Base-by-base conservation (phyloP, 2,329 filamentous ascomycete species). In the Aplosporella prunicola region DNA sequence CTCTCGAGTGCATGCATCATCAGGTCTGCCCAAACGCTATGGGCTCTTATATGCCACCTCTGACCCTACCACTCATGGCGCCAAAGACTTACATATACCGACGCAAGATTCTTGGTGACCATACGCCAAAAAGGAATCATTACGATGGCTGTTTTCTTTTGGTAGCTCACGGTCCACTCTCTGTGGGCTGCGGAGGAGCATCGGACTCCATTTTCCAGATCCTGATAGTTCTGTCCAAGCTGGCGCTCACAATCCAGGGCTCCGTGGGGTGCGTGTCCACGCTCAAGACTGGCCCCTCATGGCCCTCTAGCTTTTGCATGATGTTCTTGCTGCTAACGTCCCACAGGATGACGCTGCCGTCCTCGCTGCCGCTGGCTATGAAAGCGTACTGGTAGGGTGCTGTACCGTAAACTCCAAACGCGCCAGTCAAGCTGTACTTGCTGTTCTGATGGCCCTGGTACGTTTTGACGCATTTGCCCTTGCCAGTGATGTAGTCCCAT, bases 401-500 rank as follows among this genome's bases (percentile, higher is more conserved):
- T 28, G 61, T 50, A 0, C 67, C 66, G 45, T 81, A 80, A 1
- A 75, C 70, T 9, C 85, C 88, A 53, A 96, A 95, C 26, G 80
- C 80, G 4, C 87, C 85, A 3, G 76, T 76, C n/a, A 96, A 71
- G 46, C 85, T 89, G 61, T 82, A 96, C 43, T 80, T 80, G 38
- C 76, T 71, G 57, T 98, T 98, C 38, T 68, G 64, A 53, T 96
- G 91, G 0, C 91, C 91, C 57, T 95, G 87, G 60, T 96, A 98
- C 10, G 91, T 98, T 69, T 98, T 98, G 52, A 94, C 81, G 49
- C 91, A 91, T 18, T 79, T 78, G 6, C 89, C 89, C 24, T 87
- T 78, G 3, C 89, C 89, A 15, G 86, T 78, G 7, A 93, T 82
- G 56, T 96, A 98, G 58, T 95, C 84, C 91, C 91, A 98, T 15